Evolutionary conservation across 2,329 filamentous ascomycete species (phyloP).

Genomic region (Pseudogymnoascus sp.): DNA sequence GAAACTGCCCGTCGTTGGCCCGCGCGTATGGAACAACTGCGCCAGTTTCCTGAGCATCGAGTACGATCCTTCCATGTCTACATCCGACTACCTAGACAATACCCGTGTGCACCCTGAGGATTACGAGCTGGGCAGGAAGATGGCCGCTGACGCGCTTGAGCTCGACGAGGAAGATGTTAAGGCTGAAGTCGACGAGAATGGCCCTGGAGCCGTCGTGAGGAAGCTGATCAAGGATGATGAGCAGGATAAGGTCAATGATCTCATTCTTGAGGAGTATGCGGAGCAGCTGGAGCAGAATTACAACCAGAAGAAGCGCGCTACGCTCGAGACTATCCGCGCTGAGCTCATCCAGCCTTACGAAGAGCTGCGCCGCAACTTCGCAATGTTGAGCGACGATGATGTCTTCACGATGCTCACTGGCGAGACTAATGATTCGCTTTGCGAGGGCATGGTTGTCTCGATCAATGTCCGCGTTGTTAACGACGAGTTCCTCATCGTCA

Average conservation of each 20-base stretch:
- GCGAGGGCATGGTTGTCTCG: conserved; percentile 85
- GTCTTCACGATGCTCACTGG: conserved; percentile 96
- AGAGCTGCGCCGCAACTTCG: conserved; percentile 78
- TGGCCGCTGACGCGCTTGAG: conserved; percentile 93
- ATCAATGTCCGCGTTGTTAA: conserved; percentile 83
- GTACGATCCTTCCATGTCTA: conserved; percentile 72
- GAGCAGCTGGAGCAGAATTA: conserved; percentile 91
- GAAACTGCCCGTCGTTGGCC: conserved; percentile 71
- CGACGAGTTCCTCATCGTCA: conserved; percentile 86
- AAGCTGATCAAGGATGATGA: conserved; percentile 93
- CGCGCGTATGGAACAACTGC: conserved; percentile 92
- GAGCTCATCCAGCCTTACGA: conserved; percentile 91
- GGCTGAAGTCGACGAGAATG: conserved; percentile 84
- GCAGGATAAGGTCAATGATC: conserved; percentile 90
- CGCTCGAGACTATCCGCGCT: conserved; percentile 89
- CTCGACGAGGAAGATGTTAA: conserved; percentile 98
- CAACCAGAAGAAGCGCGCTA: conserved; percentile 89
- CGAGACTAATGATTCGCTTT: conserved; percentile 76
- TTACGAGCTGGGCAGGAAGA: conserved; percentile 95
- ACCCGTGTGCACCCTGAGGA: conserved; percentile 97
- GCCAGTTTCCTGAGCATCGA: conserved; percentile 90
- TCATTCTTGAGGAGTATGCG: conserved; percentile 93
- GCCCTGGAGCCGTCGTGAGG: conserved; percentile 80
- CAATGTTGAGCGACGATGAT: conserved; percentile 61
- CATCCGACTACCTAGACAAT: conserved; percentile 89